Percentiles rank a stretch among this genome's conserved stretches.
Evolutionary conservation across 176 grass and related monocot species (phyloP).

Genomic region (Eragrostis curvula): DNA sequence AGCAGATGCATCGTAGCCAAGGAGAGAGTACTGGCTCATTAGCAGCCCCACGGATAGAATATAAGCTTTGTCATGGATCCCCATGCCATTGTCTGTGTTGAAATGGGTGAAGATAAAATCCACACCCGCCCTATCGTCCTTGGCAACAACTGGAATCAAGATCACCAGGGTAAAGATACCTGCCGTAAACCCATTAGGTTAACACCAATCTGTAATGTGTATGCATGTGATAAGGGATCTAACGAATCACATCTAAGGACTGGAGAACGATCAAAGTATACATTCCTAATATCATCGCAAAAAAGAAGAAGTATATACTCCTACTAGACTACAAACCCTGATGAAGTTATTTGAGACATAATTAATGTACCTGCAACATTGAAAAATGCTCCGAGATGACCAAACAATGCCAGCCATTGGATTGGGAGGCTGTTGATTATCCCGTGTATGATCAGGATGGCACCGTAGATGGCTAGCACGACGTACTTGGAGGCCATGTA

Average conservation of each 20-base stretch:
- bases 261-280: neutral
- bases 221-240: too few relatives aligned
- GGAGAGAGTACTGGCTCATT: conserved; percentile 67
- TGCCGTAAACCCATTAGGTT: neutral
- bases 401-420: conserved; percentile 49
- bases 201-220: too few relatives aligned
- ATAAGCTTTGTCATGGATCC: conserved; percentile 52
- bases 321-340: too few relatives aligned
- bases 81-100: conserved; percentile 59
- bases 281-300: too few relatives aligned
- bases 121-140: conserved; percentile 36
- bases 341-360: too few relatives aligned
- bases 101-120: conserved; percentile 75
- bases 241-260: neutral
- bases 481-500: conserved; percentile 72
- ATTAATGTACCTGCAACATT: conserved; percentile 41
- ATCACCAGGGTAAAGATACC: conserved; percentile 56
- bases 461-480: conserved; percentile 57
- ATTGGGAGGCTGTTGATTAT: conserved; percentile 76
- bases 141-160: conserved; percentile 58
- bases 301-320: too few relatives aligned
- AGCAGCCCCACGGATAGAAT: conserved; percentile 63
- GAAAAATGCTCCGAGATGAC: conserved; percentile 58
- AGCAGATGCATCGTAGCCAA: conserved; percentile 70
- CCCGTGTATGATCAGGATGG: conserved; percentile 53